Base-by-base conservation (phyloP, 495 filamentous ascomycete genomes). In the Rostrohypoxylon terebratum region DNA sequence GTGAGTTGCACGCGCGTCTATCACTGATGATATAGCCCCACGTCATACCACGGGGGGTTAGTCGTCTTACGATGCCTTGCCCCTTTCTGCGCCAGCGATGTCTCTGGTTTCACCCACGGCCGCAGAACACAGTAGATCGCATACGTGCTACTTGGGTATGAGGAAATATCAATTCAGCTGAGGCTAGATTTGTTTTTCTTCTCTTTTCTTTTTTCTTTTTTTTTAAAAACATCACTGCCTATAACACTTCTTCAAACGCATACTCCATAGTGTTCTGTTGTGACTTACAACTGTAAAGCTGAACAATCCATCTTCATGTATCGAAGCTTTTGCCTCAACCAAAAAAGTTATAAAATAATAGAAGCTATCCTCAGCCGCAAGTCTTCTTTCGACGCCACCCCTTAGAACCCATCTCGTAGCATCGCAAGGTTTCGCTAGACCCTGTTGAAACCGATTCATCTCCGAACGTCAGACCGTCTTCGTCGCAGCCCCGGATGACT, bases 391-490 rank as follows among this genome's bases (percentile, higher is more conserved):
- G 16, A 20, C 23, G 34, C 9, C 28, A 31, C 6, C 63, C 53
- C 42, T 66, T 21, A 31, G 25, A 42, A 28, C 28, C 28, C 21
- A 44, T 54, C 20, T 64, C 28, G 42, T 18, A 48, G 58, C n/a
- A 31, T 9, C 63, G 48, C 21, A 60, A 42, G 53, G 67, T 59
- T 54, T 54, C 47, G 70, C 55, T 65, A 31, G 59, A 42, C 63
- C 58, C 47, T 68, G 58, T 44, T 68, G 64, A 64, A 68, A 73
- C 65, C 68, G 54, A 31, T 63, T 73, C 70, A 73, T 65, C 54
- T 68, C 70, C 53, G 65, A 44, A 44, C 44, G 53, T 61, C 54
- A 4, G 54, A 73, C 70, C 13, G 2, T 21, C 31, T 6, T 11
- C 25, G 70, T 73, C 60, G 38, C 64, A 73, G 64, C 48, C 47